phyloP scores from a whole-genome alignment of 805 yeast species.

The Ogataea corticis region DNA sequence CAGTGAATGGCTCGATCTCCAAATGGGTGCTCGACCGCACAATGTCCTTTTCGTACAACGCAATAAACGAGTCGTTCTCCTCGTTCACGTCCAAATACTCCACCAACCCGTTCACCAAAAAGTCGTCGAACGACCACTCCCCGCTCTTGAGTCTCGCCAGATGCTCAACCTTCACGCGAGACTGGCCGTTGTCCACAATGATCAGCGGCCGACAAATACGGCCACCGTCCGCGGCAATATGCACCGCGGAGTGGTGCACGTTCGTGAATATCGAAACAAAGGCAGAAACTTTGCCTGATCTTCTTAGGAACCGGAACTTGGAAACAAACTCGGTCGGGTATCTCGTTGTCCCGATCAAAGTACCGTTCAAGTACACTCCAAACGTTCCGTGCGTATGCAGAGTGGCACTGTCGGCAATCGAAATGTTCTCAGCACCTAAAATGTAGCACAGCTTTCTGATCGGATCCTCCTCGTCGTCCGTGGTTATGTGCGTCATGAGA shows the following conservation, averaged over 20 bases:
- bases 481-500: constrained; percentile 96
- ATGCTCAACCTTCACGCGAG: constrained; percentile 75
- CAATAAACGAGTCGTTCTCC: constrained; percentile 92
- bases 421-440: constrained; percentile 87
- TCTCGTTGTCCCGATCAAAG: constrained; percentile 85
- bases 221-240: constrained; percentile 98
- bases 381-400: constrained; percentile 75
- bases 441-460: constrained; percentile 71
- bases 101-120: constrained; percentile 79
- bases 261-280: constrained; percentile 90
- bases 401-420: constrained; percentile 77
- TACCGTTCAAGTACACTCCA: constrained; percentile 92
- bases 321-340: constrained; percentile 82
- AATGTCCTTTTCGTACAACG: constrained; percentile 76
- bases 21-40: constrained; percentile 70
- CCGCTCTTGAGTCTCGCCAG: constrained; percentile 63
- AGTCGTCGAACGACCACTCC: constrained; percentile 86
- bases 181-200: constrained; percentile 70
- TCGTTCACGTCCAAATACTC: constrained; percentile 97
- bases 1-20: constrained; percentile 94
- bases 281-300: constrained; percentile 83
- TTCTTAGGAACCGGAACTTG: constrained; percentile 75
- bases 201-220: constrained; percentile 96
- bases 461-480: constrained; percentile 96
- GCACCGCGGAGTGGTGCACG: constrained; percentile 88